phyloP scores from a whole-genome alignment of 2,329 filamentous ascomycete species.

The Ophiostoma ips region DNA sequence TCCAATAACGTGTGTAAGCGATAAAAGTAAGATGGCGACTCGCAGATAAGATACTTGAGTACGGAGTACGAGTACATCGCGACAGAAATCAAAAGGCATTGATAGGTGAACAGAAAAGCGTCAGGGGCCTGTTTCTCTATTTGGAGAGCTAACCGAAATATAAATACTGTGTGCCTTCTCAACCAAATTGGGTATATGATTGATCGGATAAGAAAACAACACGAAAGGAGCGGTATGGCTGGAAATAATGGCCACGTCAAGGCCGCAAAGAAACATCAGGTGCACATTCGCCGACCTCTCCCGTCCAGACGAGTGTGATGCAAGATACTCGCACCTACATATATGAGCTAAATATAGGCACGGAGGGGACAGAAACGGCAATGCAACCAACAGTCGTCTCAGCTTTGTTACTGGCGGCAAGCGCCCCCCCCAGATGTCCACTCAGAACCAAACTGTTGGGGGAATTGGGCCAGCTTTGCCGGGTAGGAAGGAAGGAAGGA shows the following conservation, averaged over 20 bases:
- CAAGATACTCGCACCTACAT: background rate
- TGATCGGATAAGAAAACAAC: background rate
- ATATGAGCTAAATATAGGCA: background rate
- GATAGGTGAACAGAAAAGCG: too few relatives aligned
- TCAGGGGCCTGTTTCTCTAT: too few relatives aligned
- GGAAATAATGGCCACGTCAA: background rate
- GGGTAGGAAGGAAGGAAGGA: background rate
- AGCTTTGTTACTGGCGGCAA: background rate
- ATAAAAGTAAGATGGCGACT: too few relatives aligned
- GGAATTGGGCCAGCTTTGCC: background rate
- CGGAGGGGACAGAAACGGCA: background rate
- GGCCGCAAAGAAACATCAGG: background rate
- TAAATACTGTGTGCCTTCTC: too few relatives aligned
- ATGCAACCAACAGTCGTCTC: background rate
- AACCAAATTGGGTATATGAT: too few relatives aligned
- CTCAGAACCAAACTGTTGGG: constrained; percentile 1
- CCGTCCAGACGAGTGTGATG: background rate
- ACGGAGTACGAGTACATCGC: too few relatives aligned
- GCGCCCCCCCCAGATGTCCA: background rate
- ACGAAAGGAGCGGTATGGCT: background rate
- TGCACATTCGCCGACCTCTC: too few relatives aligned
- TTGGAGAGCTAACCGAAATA: too few relatives aligned
- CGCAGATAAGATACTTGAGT: background rate
- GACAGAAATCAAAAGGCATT: too few relatives aligned
- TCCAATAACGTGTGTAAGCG: background rate